Evolutionary conservation across 305 asterid species (phyloP).

Genomic region (Fraxinus latifolia): DNA sequence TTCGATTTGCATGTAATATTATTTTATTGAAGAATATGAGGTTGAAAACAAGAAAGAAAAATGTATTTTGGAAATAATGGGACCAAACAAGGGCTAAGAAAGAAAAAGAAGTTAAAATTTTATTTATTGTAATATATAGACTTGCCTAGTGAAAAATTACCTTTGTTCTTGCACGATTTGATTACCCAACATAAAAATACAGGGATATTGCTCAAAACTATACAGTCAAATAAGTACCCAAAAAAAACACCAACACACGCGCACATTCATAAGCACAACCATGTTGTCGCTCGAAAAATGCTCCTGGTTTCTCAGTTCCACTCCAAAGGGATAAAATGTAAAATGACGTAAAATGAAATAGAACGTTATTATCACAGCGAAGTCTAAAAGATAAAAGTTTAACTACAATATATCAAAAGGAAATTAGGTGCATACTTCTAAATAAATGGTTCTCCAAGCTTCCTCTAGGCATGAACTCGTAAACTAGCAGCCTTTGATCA

Average conservation of each 20-base stretch:
- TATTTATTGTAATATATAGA: not conserved
- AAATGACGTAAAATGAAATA: not conserved
- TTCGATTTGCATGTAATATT: no score
- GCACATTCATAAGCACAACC: not conserved
- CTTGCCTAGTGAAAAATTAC: not conserved
- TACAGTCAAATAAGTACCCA: not conserved
- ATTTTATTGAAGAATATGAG: no score
- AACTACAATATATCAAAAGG: conserved; percentile 14
- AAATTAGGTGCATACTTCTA: conserved; percentile 59
- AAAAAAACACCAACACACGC: not conserved
- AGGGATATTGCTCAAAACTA: not conserved
- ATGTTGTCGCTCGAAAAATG: not conserved
- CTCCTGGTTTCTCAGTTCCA: not conserved
- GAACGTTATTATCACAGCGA: not conserved
- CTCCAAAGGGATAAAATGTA: not conserved
- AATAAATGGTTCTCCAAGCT: conserved; percentile 75
- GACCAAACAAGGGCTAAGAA: not conserved
- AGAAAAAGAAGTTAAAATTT: not conserved
- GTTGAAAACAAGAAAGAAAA: no score
- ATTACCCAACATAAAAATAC: not conserved
- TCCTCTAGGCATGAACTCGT: conserved; percentile 79
- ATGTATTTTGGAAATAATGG: no score
- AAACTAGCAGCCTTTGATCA: conserved; percentile 64
- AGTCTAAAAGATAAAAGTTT: conserved; percentile 12
- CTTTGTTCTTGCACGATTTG: not conserved